These are phyloP conservation scores for Cryptococcus amylolentus DNA, from an alignment of 1,284 basidiomycete species.

Conservation along the genomic window DNA sequence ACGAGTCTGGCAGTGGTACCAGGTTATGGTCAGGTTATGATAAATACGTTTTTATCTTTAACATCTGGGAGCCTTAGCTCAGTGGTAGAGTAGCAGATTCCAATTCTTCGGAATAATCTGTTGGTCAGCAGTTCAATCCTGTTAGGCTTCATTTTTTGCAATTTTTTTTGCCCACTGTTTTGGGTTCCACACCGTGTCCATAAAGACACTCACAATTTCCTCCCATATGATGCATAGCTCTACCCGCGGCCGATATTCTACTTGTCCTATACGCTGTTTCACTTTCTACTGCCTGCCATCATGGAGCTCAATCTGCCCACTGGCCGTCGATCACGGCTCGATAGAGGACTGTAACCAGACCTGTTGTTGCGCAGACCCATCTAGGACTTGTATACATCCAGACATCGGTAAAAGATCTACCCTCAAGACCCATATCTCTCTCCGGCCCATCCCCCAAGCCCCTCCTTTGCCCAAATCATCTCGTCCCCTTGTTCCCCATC, in stretches of 20 bases:
- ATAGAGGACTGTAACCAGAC: too few relatives aligned
- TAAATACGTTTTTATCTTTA: neutral
- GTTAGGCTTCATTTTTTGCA: neutral
- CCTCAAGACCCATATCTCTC: neutral
- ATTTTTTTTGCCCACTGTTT: neutral
- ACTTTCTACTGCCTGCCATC: too few relatives aligned
- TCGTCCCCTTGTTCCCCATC: conserved; percentile 2
- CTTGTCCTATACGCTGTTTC: too few relatives aligned
- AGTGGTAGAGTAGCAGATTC: conserved; percentile 2
- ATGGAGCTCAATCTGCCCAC: too few relatives aligned
- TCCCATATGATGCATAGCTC: too few relatives aligned
- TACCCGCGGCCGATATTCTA: too few relatives aligned
- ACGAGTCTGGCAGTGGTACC: too few relatives aligned
- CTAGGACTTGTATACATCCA: neutral
- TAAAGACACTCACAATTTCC: neutral
- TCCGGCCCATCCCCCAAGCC: neutral
- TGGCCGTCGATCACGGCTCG: too few relatives aligned
- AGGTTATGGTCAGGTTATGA: too few relatives aligned
- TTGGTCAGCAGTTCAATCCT: neutral
- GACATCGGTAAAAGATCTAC: neutral
- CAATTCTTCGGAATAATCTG: neutral
- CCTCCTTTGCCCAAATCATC: neutral
- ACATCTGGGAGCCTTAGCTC: neutral
- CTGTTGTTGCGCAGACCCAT: too few relatives aligned
- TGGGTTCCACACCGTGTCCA: neutral